Conservation (phyloP, 2,329 filamentous ascomycete species). For the Penicillium sp. region DNA sequence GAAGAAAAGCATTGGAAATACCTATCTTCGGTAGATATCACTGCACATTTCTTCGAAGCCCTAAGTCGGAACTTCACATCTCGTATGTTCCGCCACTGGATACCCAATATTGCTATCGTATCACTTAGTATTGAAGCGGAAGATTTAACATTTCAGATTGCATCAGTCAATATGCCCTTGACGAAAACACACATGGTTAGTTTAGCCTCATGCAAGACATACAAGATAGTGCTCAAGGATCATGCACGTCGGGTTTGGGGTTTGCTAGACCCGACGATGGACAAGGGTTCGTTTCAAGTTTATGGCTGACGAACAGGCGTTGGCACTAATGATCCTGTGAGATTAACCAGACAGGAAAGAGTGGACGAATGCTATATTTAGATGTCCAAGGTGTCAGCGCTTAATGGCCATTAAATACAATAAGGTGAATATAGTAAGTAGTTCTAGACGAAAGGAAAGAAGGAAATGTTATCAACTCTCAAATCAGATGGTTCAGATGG, state of each 20-base stretch:
- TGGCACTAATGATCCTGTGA: background rate
- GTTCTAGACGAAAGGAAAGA: background rate
- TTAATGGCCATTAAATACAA: background rate
- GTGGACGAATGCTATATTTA: background rate
- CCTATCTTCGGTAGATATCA: background rate
- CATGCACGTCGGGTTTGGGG: background rate
- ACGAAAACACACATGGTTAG: background rate
- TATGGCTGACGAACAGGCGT: background rate
- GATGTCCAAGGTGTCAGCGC: background rate
- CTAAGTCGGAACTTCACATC: background rate
- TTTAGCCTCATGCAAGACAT: background rate
- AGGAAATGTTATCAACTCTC: conserved; percentile 16
- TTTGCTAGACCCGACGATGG: background rate
- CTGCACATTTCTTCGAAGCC: background rate
- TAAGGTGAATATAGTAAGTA: background rate
- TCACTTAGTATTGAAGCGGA: background rate
- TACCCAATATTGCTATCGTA: background rate
- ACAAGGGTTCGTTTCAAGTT: background rate
- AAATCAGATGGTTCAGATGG: conserved; percentile 15
- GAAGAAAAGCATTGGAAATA: background rate
- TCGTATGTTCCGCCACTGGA: background rate
- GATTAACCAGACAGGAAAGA: background rate
- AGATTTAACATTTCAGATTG: background rate
- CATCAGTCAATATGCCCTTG: background rate
- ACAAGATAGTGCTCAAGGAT: background rate